Evolutionary conservation across 768 basidiomycete genomes (phyloP), one percentile per base, ranked within the genome.

Genomic region (Amanita phalloides): DNA sequence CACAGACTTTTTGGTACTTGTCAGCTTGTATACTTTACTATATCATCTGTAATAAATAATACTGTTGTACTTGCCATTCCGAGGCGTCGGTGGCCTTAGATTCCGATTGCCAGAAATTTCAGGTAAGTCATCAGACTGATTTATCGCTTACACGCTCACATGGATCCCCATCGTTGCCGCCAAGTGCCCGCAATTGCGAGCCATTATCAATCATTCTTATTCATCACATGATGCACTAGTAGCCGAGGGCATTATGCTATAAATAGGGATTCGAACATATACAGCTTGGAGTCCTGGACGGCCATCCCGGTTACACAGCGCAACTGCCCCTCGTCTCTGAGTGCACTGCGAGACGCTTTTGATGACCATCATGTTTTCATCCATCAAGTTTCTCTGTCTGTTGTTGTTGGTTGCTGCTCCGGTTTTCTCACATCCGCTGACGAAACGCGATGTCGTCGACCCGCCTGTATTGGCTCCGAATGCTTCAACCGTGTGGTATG

Each of bases 391-490:
- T 49, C 65, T 60, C 54, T 49, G 66, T 54, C 63, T 64, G 21
- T 59, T 67, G 45, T 52, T 69, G 42, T 47, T 32, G 9, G 58
- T 66, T 28, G 35, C 58, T 6, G 61, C 64, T n/a, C 58, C 66
- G 20, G 68, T 25, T 26, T 35, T 26, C n/a, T 20, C 70, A n/a
- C 56, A 64, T 23, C 74, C 73, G 1, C 57, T 77, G 35, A 54
- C 53, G 48, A 56, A 60, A 54, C 67, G 76, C 36, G 71, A 73
- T 45, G 77, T 81, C 7, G 74, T 73, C 57, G 68, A 58, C 9
- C 81, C 81, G 0, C 68, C 62, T 48, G 77, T 83, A 61, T 72
- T 67, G 14, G 68, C 61, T 42, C 81, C 82, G 1, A 66, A 67
- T 25, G 61, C 64, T 10, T 59, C 58, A 14, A 71, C 75, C 1